Evolutionary conservation across 768 basidiomycete genomes (phyloP), one percentile per base, ranked within the genome.

Genomic region (Boletus sp.): DNA sequence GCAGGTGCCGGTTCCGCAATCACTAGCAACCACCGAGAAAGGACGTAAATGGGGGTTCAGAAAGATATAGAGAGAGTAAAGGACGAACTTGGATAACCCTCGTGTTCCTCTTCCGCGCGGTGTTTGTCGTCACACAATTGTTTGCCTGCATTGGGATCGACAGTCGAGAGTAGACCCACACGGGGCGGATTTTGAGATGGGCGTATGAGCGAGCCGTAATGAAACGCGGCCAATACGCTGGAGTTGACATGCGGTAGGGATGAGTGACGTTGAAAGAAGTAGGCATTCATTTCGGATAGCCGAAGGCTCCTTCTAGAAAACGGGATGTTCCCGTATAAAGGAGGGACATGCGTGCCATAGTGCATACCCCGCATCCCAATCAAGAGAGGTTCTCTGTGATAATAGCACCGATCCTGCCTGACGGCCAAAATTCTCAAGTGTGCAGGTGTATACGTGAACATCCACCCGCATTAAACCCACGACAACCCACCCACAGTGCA

Each of bases 121-220:
- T 63, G 62, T 8, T 79, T 63, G 14, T 73, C 78, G 2, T 65
- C 59, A 32, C 70, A 64, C 10, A 81, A 61, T 17, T 56, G 57
- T 25, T 73, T 72, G 2, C 64, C 73, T 1, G 83, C 84, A 57
- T 87, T 77, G 4, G 59, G 11, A 1, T 87, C 83, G 1, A 90
- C 83, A 0, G 87, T 90, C 15, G 88, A 89, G 42, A 85, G 71
- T 33, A 91, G 75, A 10, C 88, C 89, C 40, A 90, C 79, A 11
- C 81, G 80, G 2, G 89, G 84, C 3, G 81, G 79, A 63, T 90
- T 86, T 54, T 71, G 71, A 1, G 85, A 86, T 1, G 88, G 88
- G 54, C 83, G 77, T 0, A 79, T 79, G 38, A 89, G 65, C 60
- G 90, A 87, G 7, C 89, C 89, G 64, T 82, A 90, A 67, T 90